A percentile compares a stretch with the other conserved stretches of the same genome.
phyloP scores from a whole-genome alignment of 805 yeast genomes.

The Komagataella populi region DNA sequence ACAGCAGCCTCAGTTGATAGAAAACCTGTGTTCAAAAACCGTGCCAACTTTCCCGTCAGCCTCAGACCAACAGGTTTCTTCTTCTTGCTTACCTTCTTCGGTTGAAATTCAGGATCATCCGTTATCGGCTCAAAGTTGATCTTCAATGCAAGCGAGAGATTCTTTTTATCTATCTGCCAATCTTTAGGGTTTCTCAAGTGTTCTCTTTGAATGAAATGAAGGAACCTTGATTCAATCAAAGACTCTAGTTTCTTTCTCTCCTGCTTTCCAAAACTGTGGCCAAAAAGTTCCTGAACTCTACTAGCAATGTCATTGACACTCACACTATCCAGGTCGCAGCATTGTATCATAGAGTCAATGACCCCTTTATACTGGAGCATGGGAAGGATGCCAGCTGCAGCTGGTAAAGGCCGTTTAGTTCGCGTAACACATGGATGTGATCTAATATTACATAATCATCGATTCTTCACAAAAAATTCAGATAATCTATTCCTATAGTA shows the following conservation, averaged over 20 bases:
- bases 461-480: background rate
- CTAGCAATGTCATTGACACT: background rate
- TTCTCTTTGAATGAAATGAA: background rate
- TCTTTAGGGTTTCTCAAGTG: background rate
- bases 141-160: background rate
- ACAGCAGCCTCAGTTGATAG: background rate
- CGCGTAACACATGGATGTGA: background rate
- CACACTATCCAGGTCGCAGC: background rate
- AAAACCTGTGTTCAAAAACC: background rate
- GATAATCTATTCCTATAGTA: background rate
- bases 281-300: background rate
- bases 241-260: slow-evolving; percentile 22
- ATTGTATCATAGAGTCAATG: background rate
- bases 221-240: background rate
- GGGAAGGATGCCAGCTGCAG: background rate
- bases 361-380: background rate
- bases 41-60: background rate
- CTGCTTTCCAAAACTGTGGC: slow-evolving; percentile 5
- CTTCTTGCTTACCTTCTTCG: background rate
- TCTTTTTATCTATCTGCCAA: background rate
- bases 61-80: background rate
- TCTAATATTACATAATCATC: background rate
- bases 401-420: background rate
- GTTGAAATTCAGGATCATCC: background rate
- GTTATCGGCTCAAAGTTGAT: background rate